Evolutionary conservation across 148 eudicot genomes (phyloP).

Genomic region (Diospyros kaki): DNA sequence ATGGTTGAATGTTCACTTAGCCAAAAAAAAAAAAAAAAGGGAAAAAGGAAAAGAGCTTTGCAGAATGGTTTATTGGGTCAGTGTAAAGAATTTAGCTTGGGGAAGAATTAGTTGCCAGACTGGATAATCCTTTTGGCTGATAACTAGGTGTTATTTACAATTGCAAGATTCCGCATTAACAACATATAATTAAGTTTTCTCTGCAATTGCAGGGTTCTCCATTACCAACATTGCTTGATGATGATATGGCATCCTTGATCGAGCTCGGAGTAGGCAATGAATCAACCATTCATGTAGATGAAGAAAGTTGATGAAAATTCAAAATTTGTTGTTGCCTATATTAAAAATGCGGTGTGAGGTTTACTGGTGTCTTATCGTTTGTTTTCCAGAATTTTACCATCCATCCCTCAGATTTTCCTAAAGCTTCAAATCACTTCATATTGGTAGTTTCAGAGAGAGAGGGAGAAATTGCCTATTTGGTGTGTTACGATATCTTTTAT

Average conservation of each 20-base stretch:
- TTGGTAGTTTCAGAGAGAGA: too few species aligned
- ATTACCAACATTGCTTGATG: conserved; percentile 62
- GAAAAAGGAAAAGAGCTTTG: neutral
- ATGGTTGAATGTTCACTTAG: too few species aligned
- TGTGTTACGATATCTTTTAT: too few species aligned
- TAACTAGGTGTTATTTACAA: too few species aligned
- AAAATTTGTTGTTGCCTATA: neutral
- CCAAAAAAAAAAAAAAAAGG: neutral
- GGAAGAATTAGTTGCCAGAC: neutral
- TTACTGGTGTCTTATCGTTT: neutral
- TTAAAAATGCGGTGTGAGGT: neutral
- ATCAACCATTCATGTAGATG: conserved; percentile 79
- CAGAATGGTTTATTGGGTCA: neutral
- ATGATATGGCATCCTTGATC: conserved; percentile 84
- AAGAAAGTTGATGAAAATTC: conserved; percentile 33
- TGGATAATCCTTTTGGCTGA: too few species aligned
- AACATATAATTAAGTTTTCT: neutral
- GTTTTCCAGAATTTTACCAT: too few species aligned
- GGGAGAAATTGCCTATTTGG: too few species aligned
- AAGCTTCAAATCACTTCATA: too few species aligned
- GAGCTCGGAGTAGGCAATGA: conserved; percentile 72
- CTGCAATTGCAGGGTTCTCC: conserved; percentile 64
- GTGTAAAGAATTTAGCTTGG: neutral
- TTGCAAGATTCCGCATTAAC: too few species aligned
- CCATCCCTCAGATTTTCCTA: neutral